Percentiles rank a stretch among this genome's conserved stretches.
These are phyloP conservation scores for Lentinula raphanica DNA, from an alignment of 768 basidiomycete genomes.

Conservation along the genomic window DNA sequence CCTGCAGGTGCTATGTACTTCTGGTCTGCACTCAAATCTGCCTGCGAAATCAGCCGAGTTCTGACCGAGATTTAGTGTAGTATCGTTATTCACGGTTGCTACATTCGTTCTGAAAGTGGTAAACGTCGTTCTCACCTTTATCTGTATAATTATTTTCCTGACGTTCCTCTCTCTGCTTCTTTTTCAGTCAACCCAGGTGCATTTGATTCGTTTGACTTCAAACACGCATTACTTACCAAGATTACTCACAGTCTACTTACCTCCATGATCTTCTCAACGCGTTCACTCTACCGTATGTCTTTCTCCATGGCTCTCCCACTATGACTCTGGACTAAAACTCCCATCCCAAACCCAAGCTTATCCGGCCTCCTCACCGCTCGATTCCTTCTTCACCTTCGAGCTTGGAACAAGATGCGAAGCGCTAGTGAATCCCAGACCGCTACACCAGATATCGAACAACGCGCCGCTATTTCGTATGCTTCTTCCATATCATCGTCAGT, in stretches of 20 bases:
- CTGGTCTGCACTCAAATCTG: not conserved
- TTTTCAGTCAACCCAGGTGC: not conserved
- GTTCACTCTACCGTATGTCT: slow-evolving; percentile 6
- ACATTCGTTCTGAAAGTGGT: slow-evolving; percentile 4
- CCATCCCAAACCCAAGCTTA: slow-evolving; percentile 8
- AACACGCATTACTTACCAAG: not conserved
- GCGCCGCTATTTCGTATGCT: not conserved
- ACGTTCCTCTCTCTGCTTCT: not conserved
- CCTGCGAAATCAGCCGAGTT: not conserved
- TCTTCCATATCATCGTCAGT: not conserved
- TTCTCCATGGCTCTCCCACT: not conserved
- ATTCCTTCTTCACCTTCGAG: slow-evolving; percentile 17
- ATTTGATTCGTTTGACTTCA: not conserved
- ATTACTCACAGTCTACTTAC: not conserved
- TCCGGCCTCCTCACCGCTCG: slow-evolving; percentile 20
- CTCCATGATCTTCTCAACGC: slow-evolving; percentile 8
- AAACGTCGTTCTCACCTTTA: not conserved
- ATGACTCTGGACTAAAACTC: not conserved
- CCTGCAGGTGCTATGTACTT: not conserved
- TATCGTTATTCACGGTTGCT: slow-evolving; percentile 1
- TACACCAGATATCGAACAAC: not conserved
- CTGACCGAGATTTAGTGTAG: not conserved
- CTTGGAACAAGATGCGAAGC: slow-evolving; percentile 11
- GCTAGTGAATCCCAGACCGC: not conserved
- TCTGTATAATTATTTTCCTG: not conserved